Evolutionary conservation across 305 asterid genomes (phyloP).

Genomic region (Fraxinus greggii): DNA sequence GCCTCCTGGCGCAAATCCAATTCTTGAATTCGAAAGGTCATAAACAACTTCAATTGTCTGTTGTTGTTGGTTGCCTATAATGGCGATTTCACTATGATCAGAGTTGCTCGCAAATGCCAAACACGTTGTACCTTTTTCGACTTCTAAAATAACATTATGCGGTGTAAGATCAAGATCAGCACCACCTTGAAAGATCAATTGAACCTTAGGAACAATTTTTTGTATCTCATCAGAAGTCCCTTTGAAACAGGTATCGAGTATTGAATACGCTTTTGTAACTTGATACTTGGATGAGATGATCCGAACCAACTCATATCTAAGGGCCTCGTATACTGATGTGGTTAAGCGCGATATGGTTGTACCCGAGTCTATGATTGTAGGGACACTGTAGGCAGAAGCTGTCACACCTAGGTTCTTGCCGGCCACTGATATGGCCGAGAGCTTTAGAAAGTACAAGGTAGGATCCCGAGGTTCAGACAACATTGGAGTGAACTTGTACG

Average conservation of each 20-base stretch:
- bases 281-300: slow-evolving; percentile 38
- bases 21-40: slow-evolving; percentile 41
- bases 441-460: slow-evolving; percentile 39
- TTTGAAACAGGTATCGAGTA: slow-evolving; percentile 49
- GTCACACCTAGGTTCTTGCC: slow-evolving; percentile 31
- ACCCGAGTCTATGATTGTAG: slow-evolving; percentile 60
- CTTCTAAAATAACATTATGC: slow-evolving; percentile 38
- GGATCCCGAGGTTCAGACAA: slow-evolving; percentile 40
- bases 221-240: slow-evolving; percentile 35
- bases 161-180: slow-evolving; percentile 37
- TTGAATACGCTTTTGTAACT: slow-evolving; percentile 24
- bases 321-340: slow-evolving; percentile 38
- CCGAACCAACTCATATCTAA: slow-evolving; percentile 31
- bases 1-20: slow-evolving; percentile 55
- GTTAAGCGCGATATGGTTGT: slow-evolving; percentile 50
- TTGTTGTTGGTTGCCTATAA: slow-evolving; percentile 59
- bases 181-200: slow-evolving; percentile 44
- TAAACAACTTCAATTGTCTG: slow-evolving; percentile 46
- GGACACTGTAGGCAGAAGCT: slow-evolving; percentile 32
- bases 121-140: slow-evolving; percentile 51
- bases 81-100: slow-evolving; percentile 25
- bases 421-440: slow-evolving; percentile 34
- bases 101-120: slow-evolving; percentile 46
- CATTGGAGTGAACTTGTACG: slow-evolving; percentile 51
- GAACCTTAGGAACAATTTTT: slow-evolving; percentile 34